Evolutionary conservation across 1,139 yeast genomes (phyloP).

Genomic region (Protomyces gravidus): DNA sequence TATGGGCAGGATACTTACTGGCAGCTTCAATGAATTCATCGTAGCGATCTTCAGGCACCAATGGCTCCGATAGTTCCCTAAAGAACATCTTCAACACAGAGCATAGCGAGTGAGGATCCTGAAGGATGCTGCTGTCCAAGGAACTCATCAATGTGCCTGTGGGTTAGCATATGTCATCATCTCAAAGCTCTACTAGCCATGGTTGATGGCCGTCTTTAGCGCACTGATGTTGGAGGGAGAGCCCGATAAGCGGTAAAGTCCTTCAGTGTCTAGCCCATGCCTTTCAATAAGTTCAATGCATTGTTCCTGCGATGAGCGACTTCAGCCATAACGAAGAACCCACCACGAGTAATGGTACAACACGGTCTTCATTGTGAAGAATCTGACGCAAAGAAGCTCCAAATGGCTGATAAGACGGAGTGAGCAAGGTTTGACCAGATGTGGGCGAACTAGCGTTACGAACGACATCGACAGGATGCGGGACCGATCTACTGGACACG

Average conservation of each 20-base stretch:
- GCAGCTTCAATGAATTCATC: background rate
- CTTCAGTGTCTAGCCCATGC: conserved; percentile 79
- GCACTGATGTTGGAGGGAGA: conserved; percentile 69
- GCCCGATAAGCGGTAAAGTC: conserved; percentile 82
- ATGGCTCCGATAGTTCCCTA: background rate
- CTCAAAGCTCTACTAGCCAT: conserved; percentile 63
- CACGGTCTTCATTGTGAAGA: background rate
- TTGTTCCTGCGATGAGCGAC: conserved; percentile 37
- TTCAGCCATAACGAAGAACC: no score
- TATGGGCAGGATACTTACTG: background rate
- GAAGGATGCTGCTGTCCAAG: background rate
- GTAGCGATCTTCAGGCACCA: background rate
- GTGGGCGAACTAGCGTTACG: no score
- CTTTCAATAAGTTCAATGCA: conserved; percentile 82
- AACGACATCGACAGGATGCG: background rate
- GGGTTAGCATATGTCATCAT: no score
- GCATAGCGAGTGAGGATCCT: background rate
- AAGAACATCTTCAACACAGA: background rate
- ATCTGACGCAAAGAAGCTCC: background rate
- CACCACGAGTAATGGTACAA: no score
- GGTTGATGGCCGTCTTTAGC: conserved; percentile 67
- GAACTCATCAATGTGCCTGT: no score
- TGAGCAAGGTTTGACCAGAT: no score
- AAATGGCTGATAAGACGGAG: no score
- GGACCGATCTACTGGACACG: background rate